phyloP scores from a whole-genome alignment of 75 land plant genomes.

The Cryptomeria japonica region DNA sequence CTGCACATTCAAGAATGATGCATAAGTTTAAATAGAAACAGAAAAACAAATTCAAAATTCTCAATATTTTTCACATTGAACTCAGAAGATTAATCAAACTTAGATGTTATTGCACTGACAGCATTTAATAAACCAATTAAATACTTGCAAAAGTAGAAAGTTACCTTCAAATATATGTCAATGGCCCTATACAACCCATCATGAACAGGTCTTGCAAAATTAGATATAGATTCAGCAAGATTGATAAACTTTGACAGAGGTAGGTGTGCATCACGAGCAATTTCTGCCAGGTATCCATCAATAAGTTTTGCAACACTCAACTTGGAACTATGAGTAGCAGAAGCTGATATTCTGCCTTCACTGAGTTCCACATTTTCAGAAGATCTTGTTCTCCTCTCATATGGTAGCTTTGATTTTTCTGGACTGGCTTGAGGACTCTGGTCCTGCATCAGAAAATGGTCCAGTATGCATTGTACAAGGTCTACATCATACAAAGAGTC shows the following conservation, averaged over 20 bases:
- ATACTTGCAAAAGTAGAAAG: neutral
- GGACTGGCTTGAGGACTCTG: conserved; percentile 36
- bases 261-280: conserved; percentile 53
- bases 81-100: neutral
- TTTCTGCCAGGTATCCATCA: conserved; percentile 67
- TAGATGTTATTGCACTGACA: neutral
- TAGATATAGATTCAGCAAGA: conserved; percentile 54
- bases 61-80: neutral
- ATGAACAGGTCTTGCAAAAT: conserved; percentile 49
- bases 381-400: conserved; percentile 22
- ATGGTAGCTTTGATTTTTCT: conserved; percentile 16
- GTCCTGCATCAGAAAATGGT: conserved; percentile 52
- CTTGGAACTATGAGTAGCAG: conserved; percentile 20
- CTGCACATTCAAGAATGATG: conserved; percentile 24
- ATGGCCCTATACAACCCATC: conserved; percentile 84
- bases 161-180: conserved; percentile 77
- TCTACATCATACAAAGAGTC: conserved; percentile 57
- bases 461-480: conserved; percentile 56
- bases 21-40: neutral
- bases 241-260: conserved; percentile 47
- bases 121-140: neutral
- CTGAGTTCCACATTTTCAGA: conserved; percentile 21
- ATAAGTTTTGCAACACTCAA: conserved; percentile 52
- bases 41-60: neutral
- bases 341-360: conserved; percentile 23